A percentile compares a stretch with the other conserved stretches of the same genome.
Evolutionary conservation across 768 basidiomycete genomes (phyloP).

Genomic region (Daedaleopsis sinensis): DNA sequence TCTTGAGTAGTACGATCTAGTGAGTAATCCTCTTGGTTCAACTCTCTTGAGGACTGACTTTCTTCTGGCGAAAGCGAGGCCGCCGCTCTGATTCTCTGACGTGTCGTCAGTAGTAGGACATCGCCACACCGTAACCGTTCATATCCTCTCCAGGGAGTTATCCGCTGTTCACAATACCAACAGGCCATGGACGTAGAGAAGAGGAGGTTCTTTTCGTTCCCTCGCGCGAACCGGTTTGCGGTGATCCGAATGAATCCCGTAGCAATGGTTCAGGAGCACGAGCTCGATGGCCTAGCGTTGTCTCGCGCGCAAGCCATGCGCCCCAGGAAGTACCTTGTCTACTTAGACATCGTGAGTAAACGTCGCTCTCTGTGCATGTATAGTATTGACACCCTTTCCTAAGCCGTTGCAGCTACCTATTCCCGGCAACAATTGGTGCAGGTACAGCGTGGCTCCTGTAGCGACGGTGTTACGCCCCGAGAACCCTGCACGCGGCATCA

Average conservation of each 20-base stretch:
- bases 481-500: background rate
- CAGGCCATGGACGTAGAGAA: too few relatives aligned
- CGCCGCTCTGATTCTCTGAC: too few relatives aligned
- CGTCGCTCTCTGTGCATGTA: background rate
- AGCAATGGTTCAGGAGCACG: background rate
- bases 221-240: background rate
- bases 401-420: background rate
- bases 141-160: too few relatives aligned
- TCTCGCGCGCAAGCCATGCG: background rate
- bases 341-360: background rate
- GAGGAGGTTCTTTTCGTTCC: background rate
- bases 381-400: too few relatives aligned
- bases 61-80: too few relatives aligned
- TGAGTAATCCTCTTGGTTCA: too few relatives aligned
- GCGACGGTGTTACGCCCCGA: background rate
- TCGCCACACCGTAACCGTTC: too few relatives aligned
- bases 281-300: background rate
- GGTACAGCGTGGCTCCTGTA: background rate
- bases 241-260: background rate
- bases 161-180: too few relatives aligned
- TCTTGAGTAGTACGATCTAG: too few relatives aligned
- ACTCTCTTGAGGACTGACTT: too few relatives aligned
- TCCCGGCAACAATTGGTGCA: slow-evolving; percentile 2
- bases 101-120: too few relatives aligned
- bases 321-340: background rate